These are phyloP conservation scores for Emmonsiellopsis sp. DNA, from an alignment of 2,329 filamentous ascomycete genomes.

Conservation along the genomic window DNA sequence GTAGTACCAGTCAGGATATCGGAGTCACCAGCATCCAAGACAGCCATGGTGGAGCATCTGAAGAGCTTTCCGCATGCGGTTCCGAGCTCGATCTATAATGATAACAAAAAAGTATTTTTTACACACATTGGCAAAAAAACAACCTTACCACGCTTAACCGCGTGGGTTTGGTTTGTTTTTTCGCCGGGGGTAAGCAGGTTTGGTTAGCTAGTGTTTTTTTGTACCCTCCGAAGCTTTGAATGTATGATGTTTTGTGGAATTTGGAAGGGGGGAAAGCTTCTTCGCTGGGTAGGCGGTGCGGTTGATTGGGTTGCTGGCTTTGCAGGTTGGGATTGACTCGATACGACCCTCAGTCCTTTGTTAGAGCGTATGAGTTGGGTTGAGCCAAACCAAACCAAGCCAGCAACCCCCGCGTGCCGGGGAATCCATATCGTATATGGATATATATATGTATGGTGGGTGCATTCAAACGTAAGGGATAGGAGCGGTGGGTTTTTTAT, in stretches of 20 bases:
- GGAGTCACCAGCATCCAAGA: slow-evolving; percentile 95
- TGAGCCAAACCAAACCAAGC: background rate
- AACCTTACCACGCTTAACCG: background rate
- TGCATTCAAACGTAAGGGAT: background rate
- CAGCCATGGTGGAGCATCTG: slow-evolving; percentile 93
- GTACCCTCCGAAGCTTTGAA: slow-evolving; percentile 78
- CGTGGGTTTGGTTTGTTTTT: background rate
- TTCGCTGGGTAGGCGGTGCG: slow-evolving; percentile 65
- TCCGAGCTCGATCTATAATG: slow-evolving; percentile 82
- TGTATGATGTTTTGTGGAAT: slow-evolving; percentile 11
- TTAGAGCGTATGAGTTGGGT: background rate
- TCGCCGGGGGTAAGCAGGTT: background rate
- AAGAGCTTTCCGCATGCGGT: slow-evolving; percentile 99
- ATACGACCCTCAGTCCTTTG: background rate
- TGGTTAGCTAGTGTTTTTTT: slow-evolving; percentile 5
- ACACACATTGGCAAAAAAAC: slow-evolving; percentile 4
- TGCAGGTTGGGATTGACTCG: background rate
- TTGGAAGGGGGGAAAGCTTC: slow-evolving; percentile 52
- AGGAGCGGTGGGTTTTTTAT: slow-evolving; percentile 24
- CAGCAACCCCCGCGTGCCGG: background rate
- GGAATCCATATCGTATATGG: background rate
- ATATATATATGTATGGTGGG: too few relatives aligned
- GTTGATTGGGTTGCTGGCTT: background rate
- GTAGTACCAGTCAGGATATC: slow-evolving; percentile 82
- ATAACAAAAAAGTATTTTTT: slow-evolving; percentile 46